Percentiles rank a stretch among this genome's conserved stretches.
phyloP scores from a whole-genome alignment of 768 basidiomycete genomes.

The Clitopilus hobsonii region DNA sequence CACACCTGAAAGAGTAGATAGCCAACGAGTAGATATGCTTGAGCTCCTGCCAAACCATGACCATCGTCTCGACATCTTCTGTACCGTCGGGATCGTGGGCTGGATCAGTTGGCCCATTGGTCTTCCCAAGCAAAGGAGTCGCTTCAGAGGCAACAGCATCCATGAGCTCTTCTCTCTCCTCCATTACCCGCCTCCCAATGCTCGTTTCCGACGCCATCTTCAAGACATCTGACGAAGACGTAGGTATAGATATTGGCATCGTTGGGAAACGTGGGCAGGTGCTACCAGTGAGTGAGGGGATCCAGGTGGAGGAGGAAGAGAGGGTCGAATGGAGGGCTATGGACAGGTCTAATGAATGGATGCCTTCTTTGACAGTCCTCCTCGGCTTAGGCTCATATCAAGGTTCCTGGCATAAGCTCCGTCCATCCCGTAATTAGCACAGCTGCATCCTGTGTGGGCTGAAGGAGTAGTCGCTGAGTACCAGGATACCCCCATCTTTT shows the following conservation, averaged over 20 bases:
- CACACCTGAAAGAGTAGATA: neutral
- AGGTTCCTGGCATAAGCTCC: no score
- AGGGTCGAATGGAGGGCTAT: no score
- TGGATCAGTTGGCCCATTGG: neutral
- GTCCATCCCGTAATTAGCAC: no score
- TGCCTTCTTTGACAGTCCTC: no score
- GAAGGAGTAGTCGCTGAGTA: no score
- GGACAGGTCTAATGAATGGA: no score
- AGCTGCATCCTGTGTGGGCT: no score
- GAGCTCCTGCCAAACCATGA: conserved; percentile 1
- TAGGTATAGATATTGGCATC: neutral
- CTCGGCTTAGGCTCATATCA: no score
- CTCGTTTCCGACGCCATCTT: neutral
- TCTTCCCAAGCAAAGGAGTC: neutral
- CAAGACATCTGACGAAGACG: neutral
- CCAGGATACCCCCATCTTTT: no score
- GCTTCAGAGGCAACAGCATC: neutral
- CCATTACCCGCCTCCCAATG: neutral
- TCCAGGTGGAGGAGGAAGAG: no score
- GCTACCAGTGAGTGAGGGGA: no score
- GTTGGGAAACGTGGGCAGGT: no score
- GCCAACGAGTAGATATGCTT: neutral
- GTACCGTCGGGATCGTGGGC: neutral
- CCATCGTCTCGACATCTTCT: conserved; percentile 4
- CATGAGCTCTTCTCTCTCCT: neutral